These are phyloP conservation scores for Yarrowia sp. DNA, from an alignment of 805 yeast species.

Conservation along the genomic window DNA sequence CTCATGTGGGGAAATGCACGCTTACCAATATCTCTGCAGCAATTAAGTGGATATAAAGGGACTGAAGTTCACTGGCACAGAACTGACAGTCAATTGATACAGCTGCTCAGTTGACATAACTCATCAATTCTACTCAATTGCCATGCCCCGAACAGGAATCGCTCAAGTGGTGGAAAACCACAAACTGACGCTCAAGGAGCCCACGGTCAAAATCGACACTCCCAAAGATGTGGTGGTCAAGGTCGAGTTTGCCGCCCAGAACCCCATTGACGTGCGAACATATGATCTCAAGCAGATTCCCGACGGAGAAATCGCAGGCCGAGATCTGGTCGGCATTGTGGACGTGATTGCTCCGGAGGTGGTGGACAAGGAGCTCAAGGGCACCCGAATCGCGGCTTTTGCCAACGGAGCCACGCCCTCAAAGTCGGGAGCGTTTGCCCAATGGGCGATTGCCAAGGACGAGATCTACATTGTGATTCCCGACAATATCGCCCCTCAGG, in stretches of 20 bases:
- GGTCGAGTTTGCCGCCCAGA: constrained; percentile 37
- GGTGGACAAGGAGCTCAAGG: constrained; percentile 19
- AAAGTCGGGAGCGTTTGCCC: constrained; percentile 29
- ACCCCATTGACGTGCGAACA: constrained; percentile 33
- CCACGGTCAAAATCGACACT: constrained; percentile 23
- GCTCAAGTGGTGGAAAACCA: constrained; percentile 34
- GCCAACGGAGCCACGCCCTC: constrained; percentile 22
- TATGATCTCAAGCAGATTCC: constrained; percentile 32
- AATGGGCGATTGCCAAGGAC: constrained; percentile 36
- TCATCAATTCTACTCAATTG: too few relatives aligned
- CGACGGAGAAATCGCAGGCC: constrained; percentile 29
- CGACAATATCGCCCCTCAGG: constrained; percentile 18
- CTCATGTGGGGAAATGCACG: constrained; percentile 22
- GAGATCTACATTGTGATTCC: constrained; percentile 32
- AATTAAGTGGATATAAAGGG: too few relatives aligned
- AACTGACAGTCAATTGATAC: not conserved
- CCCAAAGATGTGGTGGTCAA: constrained; percentile 27
- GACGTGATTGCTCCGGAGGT: constrained; percentile 27
- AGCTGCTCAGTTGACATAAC: not conserved
- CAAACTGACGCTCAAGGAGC: constrained; percentile 10
- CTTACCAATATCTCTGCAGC: constrained; percentile 10
- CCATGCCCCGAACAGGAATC: constrained; percentile 35
- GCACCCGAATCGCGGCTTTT: constrained; percentile 26
- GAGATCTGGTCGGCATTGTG: constrained; percentile 27
- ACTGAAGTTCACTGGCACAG: not conserved